Conservation (phyloP, 2,329 filamentous ascomycete species). For the Drechslerella coelobrocha region DNA sequence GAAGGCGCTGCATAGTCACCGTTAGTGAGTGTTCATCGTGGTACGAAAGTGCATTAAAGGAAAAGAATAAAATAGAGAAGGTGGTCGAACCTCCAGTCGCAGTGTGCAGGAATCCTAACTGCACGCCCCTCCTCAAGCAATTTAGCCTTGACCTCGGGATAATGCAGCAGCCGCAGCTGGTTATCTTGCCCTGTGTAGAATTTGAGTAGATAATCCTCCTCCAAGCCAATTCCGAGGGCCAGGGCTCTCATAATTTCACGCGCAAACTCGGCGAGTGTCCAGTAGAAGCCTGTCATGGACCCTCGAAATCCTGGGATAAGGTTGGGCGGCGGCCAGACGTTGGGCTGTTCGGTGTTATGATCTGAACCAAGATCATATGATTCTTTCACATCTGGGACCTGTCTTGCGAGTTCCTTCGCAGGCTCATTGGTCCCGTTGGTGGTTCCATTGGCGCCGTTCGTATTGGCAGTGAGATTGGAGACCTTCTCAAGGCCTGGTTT, state of each 20-base stretch:
- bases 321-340: slow-evolving; percentile 59
- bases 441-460: slow-evolving; percentile 50
- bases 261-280: slow-evolving; percentile 58
- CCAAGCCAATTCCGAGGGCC: slow-evolving; percentile 58
- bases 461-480: slow-evolving; percentile 55
- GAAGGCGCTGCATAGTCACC: slow-evolving; percentile 56
- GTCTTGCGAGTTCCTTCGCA: background rate
- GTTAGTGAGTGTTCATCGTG: background rate
- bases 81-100: slow-evolving; percentile 59
- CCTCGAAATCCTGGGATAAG: slow-evolving; percentile 58
- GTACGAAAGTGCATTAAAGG: background rate
- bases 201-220: slow-evolving; percentile 57
- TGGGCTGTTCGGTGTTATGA: slow-evolving; percentile 57
- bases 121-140: slow-evolving; percentile 57
- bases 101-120: slow-evolving; percentile 61
- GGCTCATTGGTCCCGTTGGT: slow-evolving; percentile 54
- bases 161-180: slow-evolving; percentile 62
- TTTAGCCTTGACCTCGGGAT: slow-evolving; percentile 59
- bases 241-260: slow-evolving; percentile 57
- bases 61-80: slow-evolving; percentile 2
- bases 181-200: slow-evolving; percentile 61
- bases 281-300: slow-evolving; percentile 60
- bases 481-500: slow-evolving; percentile 62
- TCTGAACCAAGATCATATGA: slow-evolving; percentile 60
- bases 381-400: slow-evolving; percentile 56